These are phyloP conservation scores for Colletotrichum sp. DNA, from an alignment of 2,329 filamentous ascomycete species.

Conservation along the genomic window DNA sequence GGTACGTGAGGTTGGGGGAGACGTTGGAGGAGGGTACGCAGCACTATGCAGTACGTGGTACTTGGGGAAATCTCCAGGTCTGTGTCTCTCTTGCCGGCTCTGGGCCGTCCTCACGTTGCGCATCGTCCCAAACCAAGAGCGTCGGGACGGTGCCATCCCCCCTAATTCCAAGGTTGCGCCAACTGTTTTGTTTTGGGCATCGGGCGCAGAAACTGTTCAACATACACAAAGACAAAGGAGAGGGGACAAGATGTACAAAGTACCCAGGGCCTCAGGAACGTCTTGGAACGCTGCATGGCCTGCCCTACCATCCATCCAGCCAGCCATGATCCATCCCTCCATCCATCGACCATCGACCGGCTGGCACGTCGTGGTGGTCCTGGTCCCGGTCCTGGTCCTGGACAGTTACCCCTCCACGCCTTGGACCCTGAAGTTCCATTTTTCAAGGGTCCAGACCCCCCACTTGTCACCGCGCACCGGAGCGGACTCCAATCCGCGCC, in stretches of 20 bases:
- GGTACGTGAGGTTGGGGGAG: slow-evolving; percentile 1
- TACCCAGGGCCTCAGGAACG: not conserved
- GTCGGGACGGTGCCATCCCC: not conserved
- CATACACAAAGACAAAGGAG: not conserved
- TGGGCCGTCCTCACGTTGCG: not conserved
- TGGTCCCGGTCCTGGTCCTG: not conserved
- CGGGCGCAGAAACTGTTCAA: not conserved
- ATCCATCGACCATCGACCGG: not conserved
- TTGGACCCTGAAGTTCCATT: slow-evolving; percentile 22
- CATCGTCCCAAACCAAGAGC: not conserved
- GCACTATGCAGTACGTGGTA: not conserved
- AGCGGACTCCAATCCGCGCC: slow-evolving; percentile 13
- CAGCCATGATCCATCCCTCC: not conserved
- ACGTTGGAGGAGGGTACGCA: not conserved
- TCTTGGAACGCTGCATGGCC: not conserved
- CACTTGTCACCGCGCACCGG: slow-evolving; percentile 15
- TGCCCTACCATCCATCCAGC: not conserved
- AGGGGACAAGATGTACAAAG: not conserved
- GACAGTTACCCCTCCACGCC: slow-evolving; percentile 15
- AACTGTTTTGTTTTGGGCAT: not conserved
- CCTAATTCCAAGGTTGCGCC: not conserved
- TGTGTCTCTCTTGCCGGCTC: not conserved
- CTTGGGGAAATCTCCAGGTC: not conserved
- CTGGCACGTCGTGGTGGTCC: not conserved
- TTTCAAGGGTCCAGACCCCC: slow-evolving; percentile 20